Conservation (phyloP, 2,329 filamentous ascomycete species). For the Colletotrichum musae region DNA sequence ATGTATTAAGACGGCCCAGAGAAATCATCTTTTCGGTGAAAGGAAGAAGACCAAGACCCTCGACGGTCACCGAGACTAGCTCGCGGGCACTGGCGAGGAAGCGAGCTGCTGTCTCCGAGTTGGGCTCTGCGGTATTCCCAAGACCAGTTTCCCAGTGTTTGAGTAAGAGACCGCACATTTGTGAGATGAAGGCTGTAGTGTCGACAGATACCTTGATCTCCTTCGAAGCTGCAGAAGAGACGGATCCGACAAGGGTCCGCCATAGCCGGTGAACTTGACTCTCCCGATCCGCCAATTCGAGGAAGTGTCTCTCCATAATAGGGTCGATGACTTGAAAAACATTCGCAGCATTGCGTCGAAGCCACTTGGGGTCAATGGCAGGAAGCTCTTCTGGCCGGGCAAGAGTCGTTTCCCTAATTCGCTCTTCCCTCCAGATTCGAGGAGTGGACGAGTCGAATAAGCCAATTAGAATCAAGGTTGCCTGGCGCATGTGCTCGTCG, state of each 20-base stretch:
- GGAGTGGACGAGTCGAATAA: constrained; percentile 74
- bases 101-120: constrained; percentile 61
- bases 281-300: constrained; percentile 72
- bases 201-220: constrained; percentile 92
- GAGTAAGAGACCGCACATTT: constrained; percentile 77
- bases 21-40: constrained; percentile 74
- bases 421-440: constrained; percentile 81
- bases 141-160: constrained; percentile 77
- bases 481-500: constrained; percentile 69
- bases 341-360: constrained; percentile 77
- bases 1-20: constrained; percentile 66
- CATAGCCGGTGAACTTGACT: constrained; percentile 70
- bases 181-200: constrained; percentile 83
- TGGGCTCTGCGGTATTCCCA: constrained; percentile 63
- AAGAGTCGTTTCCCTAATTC: constrained; percentile 73
- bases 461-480: constrained; percentile 78
- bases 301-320: constrained; percentile 73
- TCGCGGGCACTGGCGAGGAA: constrained; percentile 70
- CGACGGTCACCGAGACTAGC: constrained; percentile 64
- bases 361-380: constrained; percentile 87
- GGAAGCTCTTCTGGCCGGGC: constrained; percentile 83
- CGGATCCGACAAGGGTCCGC: constrained; percentile 72
- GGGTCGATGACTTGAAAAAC: constrained; percentile 76
- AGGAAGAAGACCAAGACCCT: constrained; percentile 69
- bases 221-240: constrained; percentile 80